Base-by-base conservation (phyloP, 2,329 filamentous ascomycete species). In the Didymella arachidicola region DNA sequence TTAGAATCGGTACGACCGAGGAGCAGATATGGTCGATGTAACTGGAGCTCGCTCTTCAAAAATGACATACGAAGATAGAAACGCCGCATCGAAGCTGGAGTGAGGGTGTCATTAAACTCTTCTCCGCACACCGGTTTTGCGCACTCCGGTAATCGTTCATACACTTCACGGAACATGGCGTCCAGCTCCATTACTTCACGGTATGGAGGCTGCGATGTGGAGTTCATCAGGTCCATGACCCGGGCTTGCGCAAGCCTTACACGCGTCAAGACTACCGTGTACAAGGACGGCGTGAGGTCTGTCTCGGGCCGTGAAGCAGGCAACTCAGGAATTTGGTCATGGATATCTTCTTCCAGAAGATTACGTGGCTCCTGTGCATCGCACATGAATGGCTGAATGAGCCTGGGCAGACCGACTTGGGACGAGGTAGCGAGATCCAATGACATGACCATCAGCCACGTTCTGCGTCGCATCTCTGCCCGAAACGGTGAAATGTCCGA, bases 381-480 rank as follows among this genome's bases (percentile, higher is more conserved):
- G 47, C 68, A 71, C 58, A 78, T 72, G n/a, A 65, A 62, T 7
- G 74, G 69, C 47, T 75, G 71, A 38, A 77, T 74, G 64, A 78
- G 74, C 14, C 75, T 65, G 14, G 79, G 79, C 12, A 80, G 46
- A 2, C 78, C 79, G 18, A 77, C 61, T 48, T 79, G 74, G 4
- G 71, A 67, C 0, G 78, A 79, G 5, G 76, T 61, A 10, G 77
- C 66, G 2, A 79, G 60, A 58, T 81, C 79, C 6, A 79, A 51
- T 11, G 76, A 72, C 41, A 76, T 60, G 29, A 80, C 58, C 64
- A 88, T 83, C 70, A 84, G 82, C 83, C 86, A 89, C 0, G 87
- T 69, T 7, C 87, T 81, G 4, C 87, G 81, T 26, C 87, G 81
- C 78, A 88, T 82, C 71, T 89, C 84, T 2, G 81, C 81, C 60